Conservation (phyloP, 1,284 basidiomycete genomes). For the Cryptococcus depauperatus region DNA sequence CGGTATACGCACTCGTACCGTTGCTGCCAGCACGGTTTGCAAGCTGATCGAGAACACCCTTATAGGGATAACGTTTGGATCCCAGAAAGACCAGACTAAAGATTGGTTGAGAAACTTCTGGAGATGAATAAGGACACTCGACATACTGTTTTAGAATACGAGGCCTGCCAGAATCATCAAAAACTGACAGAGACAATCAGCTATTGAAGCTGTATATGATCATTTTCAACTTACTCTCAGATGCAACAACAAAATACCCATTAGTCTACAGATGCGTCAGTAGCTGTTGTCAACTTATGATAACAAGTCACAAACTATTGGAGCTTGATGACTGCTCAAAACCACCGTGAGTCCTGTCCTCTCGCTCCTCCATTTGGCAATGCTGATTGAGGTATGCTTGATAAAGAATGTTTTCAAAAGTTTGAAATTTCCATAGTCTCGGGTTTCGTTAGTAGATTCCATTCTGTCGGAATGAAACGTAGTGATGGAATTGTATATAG, state of each 20-base stretch:
- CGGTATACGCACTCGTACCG: slow-evolving; percentile 66
- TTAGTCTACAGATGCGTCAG: slow-evolving; percentile 57
- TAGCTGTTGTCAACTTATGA: slow-evolving; percentile 1
- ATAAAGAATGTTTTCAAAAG: slow-evolving; percentile 37
- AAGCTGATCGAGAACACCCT: slow-evolving; percentile 93
- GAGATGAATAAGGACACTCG: not conserved
- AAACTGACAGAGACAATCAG: slow-evolving; percentile 51
- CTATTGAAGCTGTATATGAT: not conserved
- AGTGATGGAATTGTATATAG: no score
- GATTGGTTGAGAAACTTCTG: not conserved
- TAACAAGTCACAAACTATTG: slow-evolving; percentile 24
- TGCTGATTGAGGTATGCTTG: slow-evolving; percentile 39
- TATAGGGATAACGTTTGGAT: slow-evolving; percentile 89
- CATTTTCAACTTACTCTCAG: slow-evolving; percentile 76
- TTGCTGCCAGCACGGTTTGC: slow-evolving; percentile 94
- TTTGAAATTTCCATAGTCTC: slow-evolving; percentile 40
- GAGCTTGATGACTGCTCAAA: slow-evolving; percentile 57
- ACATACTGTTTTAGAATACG: slow-evolving; percentile 77
- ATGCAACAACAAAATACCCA: slow-evolving; percentile 84
- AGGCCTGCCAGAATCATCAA: slow-evolving; percentile 85
- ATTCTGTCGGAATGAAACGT: no score
- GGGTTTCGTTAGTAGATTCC: slow-evolving; percentile 3
- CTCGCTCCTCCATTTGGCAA: slow-evolving; percentile 44
- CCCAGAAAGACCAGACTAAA: slow-evolving; percentile 82
- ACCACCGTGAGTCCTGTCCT: slow-evolving; percentile 48